These are phyloP conservation scores for Talaromyces trachyspermus DNA, from an alignment of 495 filamentous ascomycete species.

Conservation along the genomic window DNA sequence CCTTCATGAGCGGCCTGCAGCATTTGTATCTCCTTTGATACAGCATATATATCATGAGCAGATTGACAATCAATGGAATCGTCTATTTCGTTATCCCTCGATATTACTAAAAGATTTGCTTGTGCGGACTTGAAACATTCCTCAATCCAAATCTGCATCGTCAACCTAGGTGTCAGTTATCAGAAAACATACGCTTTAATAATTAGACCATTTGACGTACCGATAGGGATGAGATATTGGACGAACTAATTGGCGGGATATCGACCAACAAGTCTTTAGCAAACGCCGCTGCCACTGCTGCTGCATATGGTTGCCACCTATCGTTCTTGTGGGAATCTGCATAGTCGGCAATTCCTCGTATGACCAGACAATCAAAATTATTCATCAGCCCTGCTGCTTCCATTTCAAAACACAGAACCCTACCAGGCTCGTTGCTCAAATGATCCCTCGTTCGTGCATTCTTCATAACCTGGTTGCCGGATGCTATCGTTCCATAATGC, in stretches of 20 bases:
- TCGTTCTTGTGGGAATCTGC: conserved; percentile 31
- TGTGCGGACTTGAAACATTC: not conserved
- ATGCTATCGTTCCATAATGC: conserved; percentile 33
- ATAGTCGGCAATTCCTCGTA: conserved; percentile 32
- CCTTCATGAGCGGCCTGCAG: not conserved
- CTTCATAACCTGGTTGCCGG: conserved; percentile 30
- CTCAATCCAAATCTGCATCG: not conserved
- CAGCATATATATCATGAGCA: not conserved
- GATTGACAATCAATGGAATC: not conserved
- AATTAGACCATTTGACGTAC: not conserved
- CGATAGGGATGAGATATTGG: not conserved
- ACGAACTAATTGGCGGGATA: not conserved
- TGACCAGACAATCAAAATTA: conserved; percentile 25
- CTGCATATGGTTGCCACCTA: conserved; percentile 28
- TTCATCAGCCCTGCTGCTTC: conserved; percentile 28
- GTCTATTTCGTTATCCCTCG: not conserved
- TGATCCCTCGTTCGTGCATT: conserved; percentile 22
- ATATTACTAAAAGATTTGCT: not conserved
- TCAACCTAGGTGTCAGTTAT: not conserved
- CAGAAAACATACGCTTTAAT: not conserved
- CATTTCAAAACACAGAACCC: conserved; percentile 27
- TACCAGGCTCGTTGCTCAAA: conserved; percentile 22
- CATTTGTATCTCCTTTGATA: not conserved
- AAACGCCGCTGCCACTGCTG: conserved; percentile 23
- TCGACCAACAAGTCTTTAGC: too few relatives aligned